Conservation (phyloP, 495 filamentous ascomycete species). For the Neurospora discreta region DNA sequence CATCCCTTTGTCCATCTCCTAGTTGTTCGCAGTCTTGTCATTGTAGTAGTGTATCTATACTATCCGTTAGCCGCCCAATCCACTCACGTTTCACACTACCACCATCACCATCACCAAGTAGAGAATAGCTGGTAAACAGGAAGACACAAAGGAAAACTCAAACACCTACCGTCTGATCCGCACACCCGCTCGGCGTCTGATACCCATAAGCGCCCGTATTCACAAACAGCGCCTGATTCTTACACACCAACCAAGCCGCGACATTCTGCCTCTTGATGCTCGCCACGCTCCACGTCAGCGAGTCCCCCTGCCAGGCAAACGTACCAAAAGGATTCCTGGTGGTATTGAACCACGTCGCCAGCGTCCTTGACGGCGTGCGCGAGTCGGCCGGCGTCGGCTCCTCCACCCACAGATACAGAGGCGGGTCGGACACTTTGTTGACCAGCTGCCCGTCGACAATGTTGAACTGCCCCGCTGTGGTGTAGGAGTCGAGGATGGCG, state of each 20-base stretch:
- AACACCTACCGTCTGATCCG: conserved; percentile 45
- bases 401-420: conserved; percentile 36
- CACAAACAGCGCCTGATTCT: conserved; percentile 40
- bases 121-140: neutral
- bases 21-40: conserved; percentile 25
- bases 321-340: conserved; percentile 45
- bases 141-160: neutral
- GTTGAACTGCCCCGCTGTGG: conserved; percentile 50
- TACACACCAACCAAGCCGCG: conserved; percentile 48
- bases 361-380: conserved; percentile 23
- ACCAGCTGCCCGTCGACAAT: conserved; percentile 46
- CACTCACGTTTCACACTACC: neutral
- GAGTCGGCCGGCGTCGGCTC: conserved; percentile 36
- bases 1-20: neutral
- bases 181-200: conserved; percentile 45
- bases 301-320: conserved; percentile 47
- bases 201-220: conserved; percentile 51
- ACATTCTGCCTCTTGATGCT: conserved; percentile 41
- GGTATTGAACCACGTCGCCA: conserved; percentile 39
- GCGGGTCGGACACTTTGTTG: conserved; percentile 33
- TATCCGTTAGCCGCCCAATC: neutral
- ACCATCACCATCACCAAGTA: neutral
- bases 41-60: conserved; percentile 24
- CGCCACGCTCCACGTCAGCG: conserved; percentile 40
- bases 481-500: conserved; percentile 41